Conservation (phyloP, 345 rosid genomes). For the Excoecaria agallocha region DNA sequence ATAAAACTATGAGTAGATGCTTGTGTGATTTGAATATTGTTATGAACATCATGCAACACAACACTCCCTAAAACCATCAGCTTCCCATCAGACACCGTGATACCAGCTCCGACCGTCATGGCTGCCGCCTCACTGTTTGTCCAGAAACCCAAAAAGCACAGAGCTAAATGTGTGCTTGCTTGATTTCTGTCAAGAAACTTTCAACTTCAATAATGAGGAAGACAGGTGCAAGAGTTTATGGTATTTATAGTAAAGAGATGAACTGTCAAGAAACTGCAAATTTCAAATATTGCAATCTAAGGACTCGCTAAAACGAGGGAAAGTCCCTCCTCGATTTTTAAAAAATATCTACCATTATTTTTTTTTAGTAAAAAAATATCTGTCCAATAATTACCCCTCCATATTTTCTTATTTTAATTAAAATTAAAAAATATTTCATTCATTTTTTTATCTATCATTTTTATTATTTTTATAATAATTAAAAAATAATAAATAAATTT, state of each 20-base stretch:
- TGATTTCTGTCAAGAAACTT: neutral
- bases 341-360: too few species aligned
- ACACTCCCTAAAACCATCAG: conserved; percentile 46
- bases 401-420: too few species aligned
- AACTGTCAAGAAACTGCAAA: conserved; percentile 2
- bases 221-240: neutral
- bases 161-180: neutral
- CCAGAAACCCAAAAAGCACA: neutral
- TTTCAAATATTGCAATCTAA: conserved; percentile 22
- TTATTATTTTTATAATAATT: too few species aligned
- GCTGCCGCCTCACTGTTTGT: neutral
- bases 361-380: too few species aligned
- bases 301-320: conserved; percentile 3
- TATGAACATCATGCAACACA: conserved; percentile 41
- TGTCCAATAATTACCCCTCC: too few species aligned
- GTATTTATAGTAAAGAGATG: conserved; percentile 1
- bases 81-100: conserved; percentile 43
- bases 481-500: too few species aligned
- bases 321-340: conserved; percentile 15
- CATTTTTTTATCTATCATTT: too few species aligned
- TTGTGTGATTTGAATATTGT: conserved; percentile 41
- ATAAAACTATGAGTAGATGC: conserved; percentile 34
- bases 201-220: neutral
- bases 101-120: conserved; percentile 63
- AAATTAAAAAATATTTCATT: too few species aligned